A percentile compares a stretch with the other conserved stretches of the same genome.
These are phyloP conservation scores for Hypoxylon sp. DNA, from an alignment of 2,329 filamentous ascomycete genomes.

Conservation along the genomic window DNA sequence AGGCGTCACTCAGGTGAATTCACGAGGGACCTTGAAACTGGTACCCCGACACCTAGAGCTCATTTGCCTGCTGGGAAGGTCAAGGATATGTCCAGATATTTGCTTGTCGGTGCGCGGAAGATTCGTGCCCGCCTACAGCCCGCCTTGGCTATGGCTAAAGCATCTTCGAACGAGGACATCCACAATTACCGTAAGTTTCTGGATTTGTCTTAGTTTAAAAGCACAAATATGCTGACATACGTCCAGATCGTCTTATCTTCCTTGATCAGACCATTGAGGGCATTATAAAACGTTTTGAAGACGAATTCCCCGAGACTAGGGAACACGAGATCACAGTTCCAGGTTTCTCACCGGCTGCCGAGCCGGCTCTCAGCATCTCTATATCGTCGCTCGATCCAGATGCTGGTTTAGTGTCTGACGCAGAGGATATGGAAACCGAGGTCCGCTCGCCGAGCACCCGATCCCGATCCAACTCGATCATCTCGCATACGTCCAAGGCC, in stretches of 20 bases:
- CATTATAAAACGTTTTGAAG: constrained; percentile 95
- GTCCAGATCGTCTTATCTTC: constrained; percentile 81
- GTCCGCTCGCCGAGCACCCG: constrained; percentile 56
- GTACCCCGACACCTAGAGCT: constrained; percentile 58
- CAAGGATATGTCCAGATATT: constrained; percentile 92
- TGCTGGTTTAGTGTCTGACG: constrained; percentile 57
- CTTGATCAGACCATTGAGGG: constrained; percentile 87
- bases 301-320: constrained; percentile 93
- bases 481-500: constrained; percentile 63
- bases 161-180: constrained; percentile 75
- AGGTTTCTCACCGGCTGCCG: constrained; percentile 41
- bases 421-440: constrained; percentile 61
- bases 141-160: constrained; percentile 79
- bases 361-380: constrained; percentile 45
- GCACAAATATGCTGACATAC: constrained; percentile 44
- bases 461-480: constrained; percentile 64
- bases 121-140: constrained; percentile 86
- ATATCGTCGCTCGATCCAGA: constrained; percentile 54
- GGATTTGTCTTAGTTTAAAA: constrained; percentile 1
- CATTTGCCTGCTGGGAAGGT: constrained; percentile 70
- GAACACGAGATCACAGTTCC: constrained; percentile 51
- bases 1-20: constrained; percentile 65
- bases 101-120: constrained; percentile 88
- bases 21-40: constrained; percentile 64
- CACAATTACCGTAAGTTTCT: constrained; percentile 75